phyloP scores from a whole-genome alignment of 2,329 filamentous ascomycete species.

The Botrytis elliptica region DNA sequence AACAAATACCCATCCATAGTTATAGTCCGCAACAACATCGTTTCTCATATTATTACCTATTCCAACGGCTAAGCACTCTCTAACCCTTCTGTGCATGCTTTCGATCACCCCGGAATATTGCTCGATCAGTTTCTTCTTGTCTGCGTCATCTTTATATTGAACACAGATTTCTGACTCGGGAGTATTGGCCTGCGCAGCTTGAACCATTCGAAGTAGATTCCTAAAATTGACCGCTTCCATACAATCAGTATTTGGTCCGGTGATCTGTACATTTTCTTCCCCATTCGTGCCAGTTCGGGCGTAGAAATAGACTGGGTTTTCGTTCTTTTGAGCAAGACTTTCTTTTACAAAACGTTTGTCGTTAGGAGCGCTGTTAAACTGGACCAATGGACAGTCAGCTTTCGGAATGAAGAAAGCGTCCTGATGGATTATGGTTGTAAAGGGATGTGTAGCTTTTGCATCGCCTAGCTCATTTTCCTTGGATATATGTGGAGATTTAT shows the following conservation, averaged over 20 bases:
- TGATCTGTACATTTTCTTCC: slow-evolving; percentile 9
- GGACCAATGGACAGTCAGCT: slow-evolving; percentile 11
- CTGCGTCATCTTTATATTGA: slow-evolving; percentile 10
- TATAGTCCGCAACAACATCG: not conserved
- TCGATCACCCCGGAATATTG: slow-evolving; percentile 13
- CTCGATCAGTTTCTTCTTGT: not conserved
- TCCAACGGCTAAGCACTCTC: no score
- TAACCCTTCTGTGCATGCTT: slow-evolving; percentile 6
- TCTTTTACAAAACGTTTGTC: slow-evolving; percentile 22
- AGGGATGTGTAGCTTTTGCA: not conserved
- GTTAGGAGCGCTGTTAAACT: slow-evolving; percentile 6
- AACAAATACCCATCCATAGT: slow-evolving; percentile 3
- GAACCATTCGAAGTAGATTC: slow-evolving; percentile 13
- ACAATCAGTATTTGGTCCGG: slow-evolving; percentile 27
- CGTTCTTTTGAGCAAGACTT: not conserved
- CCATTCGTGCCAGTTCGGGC: not conserved
- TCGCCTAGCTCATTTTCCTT: no score
- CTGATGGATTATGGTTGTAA: slow-evolving; percentile 25
- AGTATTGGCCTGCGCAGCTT: not conserved
- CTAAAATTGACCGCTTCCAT: slow-evolving; percentile 28
- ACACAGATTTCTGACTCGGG: not conserved
- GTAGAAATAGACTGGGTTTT: slow-evolving; percentile 20
- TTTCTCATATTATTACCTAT: no score
- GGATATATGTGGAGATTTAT: not conserved
- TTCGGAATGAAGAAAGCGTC: slow-evolving; percentile 32